Evolutionary conservation across 331 rosid species (phyloP), one percentile per base, ranked within the genome.

Genomic region (Dryas integrifolia): DNA sequence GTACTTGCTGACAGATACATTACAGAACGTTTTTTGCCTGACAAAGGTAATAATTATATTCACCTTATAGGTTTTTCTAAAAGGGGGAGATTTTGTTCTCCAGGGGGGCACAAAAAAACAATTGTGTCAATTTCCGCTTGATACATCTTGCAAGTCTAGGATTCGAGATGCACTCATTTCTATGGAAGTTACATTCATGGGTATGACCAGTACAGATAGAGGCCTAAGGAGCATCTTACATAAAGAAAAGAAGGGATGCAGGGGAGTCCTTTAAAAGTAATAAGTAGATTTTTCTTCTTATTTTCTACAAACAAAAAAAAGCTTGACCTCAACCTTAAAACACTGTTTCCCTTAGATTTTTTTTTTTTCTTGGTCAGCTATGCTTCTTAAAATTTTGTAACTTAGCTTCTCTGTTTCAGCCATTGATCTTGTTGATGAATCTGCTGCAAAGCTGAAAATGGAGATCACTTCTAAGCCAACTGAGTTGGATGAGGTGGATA

Each of bases 401-500:
- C 65, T 73, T 74, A n/a, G 5, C 9, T 67, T 79, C 59, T 74
- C 21, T 26, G n/a, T 82, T 86, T 72, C 87, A 90, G 98, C 98
- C 65, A 92, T 92, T 76, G 96, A 92, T 82, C 92, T 90, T n/a
- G 98, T 92, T 21, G 98, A 92, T 77, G 98, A 92, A 80, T 96
- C 96, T 72, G 99, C 98, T 70, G 98, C 99, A 16, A 92, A 91
- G 83, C 84, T 95, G 85, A 95, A 92, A 84, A 92, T 95, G 96
- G 97, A 95, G 82, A 92, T 95, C 66, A 89, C 99, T 62, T 95
- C 97, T 50, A 95, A 95, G 87, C 98, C 99, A 72, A 95, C 86
- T 0, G 99, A 95, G 80, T 81, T 95, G 86, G 96, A 92, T 70
- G 99, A 92, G 86, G 73, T 88, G 82, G 99, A 95, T 68, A 82